Base-by-base conservation (phyloP, 2,329 filamentous ascomycete species). In the Tothia fuscella region DNA sequence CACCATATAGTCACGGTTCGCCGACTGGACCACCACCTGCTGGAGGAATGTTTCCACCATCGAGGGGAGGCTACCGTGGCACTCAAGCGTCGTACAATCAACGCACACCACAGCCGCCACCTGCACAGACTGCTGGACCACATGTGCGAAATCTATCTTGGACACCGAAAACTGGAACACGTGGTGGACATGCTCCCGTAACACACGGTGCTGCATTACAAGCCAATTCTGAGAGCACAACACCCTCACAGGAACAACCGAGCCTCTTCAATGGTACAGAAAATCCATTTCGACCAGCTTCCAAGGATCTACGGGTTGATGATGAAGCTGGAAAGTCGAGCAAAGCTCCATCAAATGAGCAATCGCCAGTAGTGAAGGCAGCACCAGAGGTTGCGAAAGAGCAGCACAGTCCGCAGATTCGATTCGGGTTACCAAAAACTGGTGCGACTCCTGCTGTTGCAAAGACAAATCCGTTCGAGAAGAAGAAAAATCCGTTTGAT, bases 71-170 rank as follows among this genome's bases (percentile, higher is more conserved):
- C 7, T 41, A 33, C 22, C 26, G 39, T 13, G 29, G 25, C 2
- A n/a, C 29, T 9, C 19, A 19, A 14, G 39, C 39, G 12, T 31
- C 31, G 4, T 32, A n/a, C 13, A 31, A 25, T 13, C 21, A 25
- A 31, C 49, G 51, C 24, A 56, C 56, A 37, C 51, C 58, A 2
- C 54, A 59, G 28, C 51, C 60, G 16, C 61, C 64, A 24, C 71
- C 80, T 39, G 76, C 77, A 26, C 65, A 72, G 48, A 68, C 65
- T 25, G 68, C 64, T 29, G 65, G 67, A 48, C 39, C 39, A 21
- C 65, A 78, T 61, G 73, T 80, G 66, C 70, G 78, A 60, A 76
- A 82, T 60, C 57, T 78, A 2, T 82, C 85, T 34, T 88, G 84
- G 81, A 81, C 74, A 42, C 70, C 76, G 32, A 67, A 67, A 25